Conservation (phyloP, 108 stramenopile species). For the Skeletonema menzelii region DNA sequence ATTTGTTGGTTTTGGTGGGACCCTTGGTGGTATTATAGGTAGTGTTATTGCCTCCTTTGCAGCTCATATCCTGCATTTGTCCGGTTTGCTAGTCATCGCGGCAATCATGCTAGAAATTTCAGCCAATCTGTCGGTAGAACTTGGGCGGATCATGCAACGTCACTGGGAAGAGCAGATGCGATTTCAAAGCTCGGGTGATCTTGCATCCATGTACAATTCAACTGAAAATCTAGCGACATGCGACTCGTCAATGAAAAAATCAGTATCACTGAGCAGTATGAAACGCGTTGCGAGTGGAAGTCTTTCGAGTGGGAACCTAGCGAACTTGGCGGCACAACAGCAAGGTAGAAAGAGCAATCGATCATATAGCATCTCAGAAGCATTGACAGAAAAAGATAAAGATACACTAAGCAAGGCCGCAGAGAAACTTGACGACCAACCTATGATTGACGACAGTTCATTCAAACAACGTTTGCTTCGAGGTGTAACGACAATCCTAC, state of each 20-base stretch:
- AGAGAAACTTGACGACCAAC: constrained; percentile 17
- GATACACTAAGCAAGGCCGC: constrained; percentile 5
- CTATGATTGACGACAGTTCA: constrained; percentile 64
- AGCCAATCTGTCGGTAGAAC: constrained; percentile 78
- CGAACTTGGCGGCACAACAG: constrained; percentile 23
- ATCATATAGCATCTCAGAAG: constrained; percentile 29
- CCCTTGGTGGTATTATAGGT: constrained; percentile 83
- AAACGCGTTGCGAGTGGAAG: constrained; percentile 82
- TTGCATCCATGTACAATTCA: constrained; percentile 55
- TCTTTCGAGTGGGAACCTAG: constrained; percentile 40
- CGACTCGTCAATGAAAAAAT: constrained; percentile 66
- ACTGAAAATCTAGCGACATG: constrained; percentile 24
- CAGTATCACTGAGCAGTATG: constrained; percentile 73
- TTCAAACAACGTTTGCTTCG: constrained; percentile 84
- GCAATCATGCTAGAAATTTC: constrained; percentile 74
- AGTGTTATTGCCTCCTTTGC: constrained; percentile 73
- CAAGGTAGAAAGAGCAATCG: constrained; percentile 7
- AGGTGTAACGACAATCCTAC: constrained; percentile 82
- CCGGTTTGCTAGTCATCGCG: constrained; percentile 74
- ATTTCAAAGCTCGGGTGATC: constrained; percentile 59
- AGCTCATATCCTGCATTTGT: constrained; percentile 68
- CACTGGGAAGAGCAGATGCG: constrained; percentile 86
- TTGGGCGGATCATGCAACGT: constrained; percentile 86
- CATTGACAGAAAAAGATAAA: constrained; percentile 12
- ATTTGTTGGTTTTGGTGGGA: constrained; percentile 87